Base-by-base conservation (phyloP, 2,329 filamentous ascomycete genomes). In the Thelonectria rubi region DNA sequence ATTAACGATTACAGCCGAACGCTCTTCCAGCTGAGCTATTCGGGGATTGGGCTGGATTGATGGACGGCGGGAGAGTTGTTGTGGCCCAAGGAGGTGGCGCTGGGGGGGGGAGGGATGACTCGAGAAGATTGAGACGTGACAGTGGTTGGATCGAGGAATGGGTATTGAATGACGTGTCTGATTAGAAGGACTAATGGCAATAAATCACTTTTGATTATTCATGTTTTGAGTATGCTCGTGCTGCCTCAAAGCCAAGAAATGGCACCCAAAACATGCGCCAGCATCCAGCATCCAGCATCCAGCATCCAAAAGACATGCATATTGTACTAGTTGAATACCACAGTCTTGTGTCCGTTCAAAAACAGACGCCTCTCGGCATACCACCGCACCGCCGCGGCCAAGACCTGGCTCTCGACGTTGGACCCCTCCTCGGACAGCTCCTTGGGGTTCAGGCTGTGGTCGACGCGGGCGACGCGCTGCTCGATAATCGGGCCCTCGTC, bases 401-500 rank as follows among this genome's bases (percentile, higher is more conserved):
- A 78, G 7, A 94, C 91, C 77, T 93, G 91, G 74, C 89, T 93
- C 83, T 95, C 92, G 10, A 94, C 90, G 67, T 93, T 94, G 69
- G 89, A 92, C 12, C 92, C 92, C 75, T 93, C 91, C 71, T 92
- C 88, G 2, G 91, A 90, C 73, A 94, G 77, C 74, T 90, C 87
- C 81, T 91, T 92, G 17, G 92, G 84, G 70, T 85, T 89, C 86
- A 93, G 86, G 67, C 82, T 85, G 77, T 95, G 92, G 74, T 92
- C 89, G 24, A 94, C 91, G 15, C 91, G 81, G 6, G 88, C 85
- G 55, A 94, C 88, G 57, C 91, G 85, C 84, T 95, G 92, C 84
- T 94, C 92, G 69, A 95, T 95, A 69, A 95, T 95, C 11, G 92
- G 92, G 2, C 92, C 92, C 80, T 95, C 92, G 73, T 95, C 92